Conservation (phyloP, 768 basidiomycete species). For the Macrocybe gigantea region DNA sequence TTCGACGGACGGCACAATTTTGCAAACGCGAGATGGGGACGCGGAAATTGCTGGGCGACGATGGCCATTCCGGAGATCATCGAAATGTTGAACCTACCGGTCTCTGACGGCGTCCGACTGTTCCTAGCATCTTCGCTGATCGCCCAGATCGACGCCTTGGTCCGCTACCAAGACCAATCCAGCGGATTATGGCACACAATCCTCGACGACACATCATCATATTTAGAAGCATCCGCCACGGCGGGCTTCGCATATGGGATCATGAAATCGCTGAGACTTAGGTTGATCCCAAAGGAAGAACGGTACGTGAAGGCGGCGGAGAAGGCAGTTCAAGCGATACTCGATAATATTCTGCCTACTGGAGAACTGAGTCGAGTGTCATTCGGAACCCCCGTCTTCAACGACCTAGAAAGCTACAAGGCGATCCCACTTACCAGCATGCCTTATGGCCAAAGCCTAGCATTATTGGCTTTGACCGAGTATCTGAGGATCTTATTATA, state of each 20-base stretch:
- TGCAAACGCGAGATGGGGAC: constrained; percentile 42
- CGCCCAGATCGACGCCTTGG: constrained; percentile 43
- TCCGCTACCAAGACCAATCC: constrained; percentile 34
- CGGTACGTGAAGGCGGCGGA: constrained; percentile 29
- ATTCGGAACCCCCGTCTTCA: constrained; percentile 50
- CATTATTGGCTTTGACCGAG: constrained; percentile 43
- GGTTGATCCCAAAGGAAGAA: constrained; percentile 35
- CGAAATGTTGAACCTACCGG: constrained; percentile 34
- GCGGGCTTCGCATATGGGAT: constrained; percentile 47
- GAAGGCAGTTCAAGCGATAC: constrained; percentile 35
- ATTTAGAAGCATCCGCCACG: constrained; percentile 44
- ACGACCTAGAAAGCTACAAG: constrained; percentile 41
- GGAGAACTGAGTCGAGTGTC: constrained; percentile 44
- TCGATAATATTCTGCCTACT: constrained; percentile 36
- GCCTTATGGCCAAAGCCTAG: constrained; percentile 53
- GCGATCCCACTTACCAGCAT: constrained; percentile 48
- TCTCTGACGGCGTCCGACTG: constrained; percentile 34
- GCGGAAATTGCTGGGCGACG: constrained; percentile 53
- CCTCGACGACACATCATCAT: constrained; percentile 42
- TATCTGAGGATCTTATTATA: constrained; percentile 35
- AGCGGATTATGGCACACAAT: constrained; percentile 52
- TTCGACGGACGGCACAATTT: constrained; percentile 42
- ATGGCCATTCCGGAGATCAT: constrained; percentile 43
- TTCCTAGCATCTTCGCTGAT: constrained; percentile 34
- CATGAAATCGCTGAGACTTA: constrained; percentile 33